Base-by-base conservation (phyloP, 768 basidiomycete genomes). In the Leccinum aurantiacum region DNA sequence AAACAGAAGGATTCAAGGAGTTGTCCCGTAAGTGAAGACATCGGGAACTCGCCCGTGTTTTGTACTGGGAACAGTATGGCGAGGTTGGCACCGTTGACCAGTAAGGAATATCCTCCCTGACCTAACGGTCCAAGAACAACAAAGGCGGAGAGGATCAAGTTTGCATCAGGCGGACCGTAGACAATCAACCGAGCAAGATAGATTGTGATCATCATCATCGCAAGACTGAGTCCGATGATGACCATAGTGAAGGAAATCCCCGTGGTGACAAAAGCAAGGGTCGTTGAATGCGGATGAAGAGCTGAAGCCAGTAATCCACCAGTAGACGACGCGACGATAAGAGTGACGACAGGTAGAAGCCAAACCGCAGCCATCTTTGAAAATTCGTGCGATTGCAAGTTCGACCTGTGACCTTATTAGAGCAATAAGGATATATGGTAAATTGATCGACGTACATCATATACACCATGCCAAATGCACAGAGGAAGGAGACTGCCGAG, bases 81-180 rank as follows among this genome's bases (percentile, higher is more conserved):
- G 48, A 80, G 67, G 58, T 75, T 69, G 50, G 75, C 68, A 14
- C 79, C 78, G 58, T 78, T 78, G 6, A 79, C 58, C 22, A 80
- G 68, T 24, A 80, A 63, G 0, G 79, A 80, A 63, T 75, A 81
- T 6, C 80, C 80, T 24, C 80, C 82, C 66, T 83, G 82, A 6
- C 82, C 83, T 60, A 82, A 76, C 4, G 83, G 83, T 6, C 83
- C 83, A 38, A 84, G 75, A 8, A 80, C 77, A 25, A 84, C 66
- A 65, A 84, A 83, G 4, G 76, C 72, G 47, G 78, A 79, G 50
- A 80, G 67, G 59, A 80, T 72, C 59, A 78, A 58, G 44, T 70
- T 70, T 25, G 70, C 70, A 54, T 78, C 76, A 17, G 79, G 79
- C 0, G 77, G 75, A 8, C 79, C 80, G 29, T 72, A 65, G 37